Conservation (phyloP, 441 rosid species). For the Pelargonium fulgidum region DNA sequence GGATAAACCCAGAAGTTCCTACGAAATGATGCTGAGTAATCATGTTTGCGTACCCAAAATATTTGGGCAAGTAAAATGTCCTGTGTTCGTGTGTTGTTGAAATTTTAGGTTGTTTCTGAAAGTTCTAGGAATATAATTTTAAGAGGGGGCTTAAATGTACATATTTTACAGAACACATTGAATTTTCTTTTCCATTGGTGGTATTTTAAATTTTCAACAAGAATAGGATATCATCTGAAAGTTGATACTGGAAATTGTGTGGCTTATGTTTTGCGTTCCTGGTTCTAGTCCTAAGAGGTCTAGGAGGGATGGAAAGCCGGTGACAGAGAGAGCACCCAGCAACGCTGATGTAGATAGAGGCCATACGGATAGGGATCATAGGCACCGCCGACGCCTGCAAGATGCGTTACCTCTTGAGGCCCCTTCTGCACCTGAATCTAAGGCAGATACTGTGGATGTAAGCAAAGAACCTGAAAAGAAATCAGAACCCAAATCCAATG, state of each 20-base stretch:
- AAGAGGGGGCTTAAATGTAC: no score
- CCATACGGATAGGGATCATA: slow-evolving; percentile 31
- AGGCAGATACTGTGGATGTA: slow-evolving; percentile 28
- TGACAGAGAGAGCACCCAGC: slow-evolving; percentile 31
- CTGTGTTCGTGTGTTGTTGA: neutral
- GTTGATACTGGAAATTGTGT: neutral
- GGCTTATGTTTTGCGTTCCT: neutral
- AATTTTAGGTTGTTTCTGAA: no score
- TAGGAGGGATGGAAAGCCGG: slow-evolving; percentile 68
- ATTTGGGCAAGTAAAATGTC: neutral
- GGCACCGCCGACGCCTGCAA: slow-evolving; percentile 38
- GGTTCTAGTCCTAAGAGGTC: slow-evolving; percentile 62
- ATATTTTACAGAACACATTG: no score
- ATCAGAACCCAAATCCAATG: slow-evolving; percentile 17
- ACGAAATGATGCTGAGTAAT: neutral
- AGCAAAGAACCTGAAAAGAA: slow-evolving; percentile 46
- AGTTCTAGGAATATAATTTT: no score
- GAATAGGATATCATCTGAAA: no score
- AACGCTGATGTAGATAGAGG: slow-evolving; percentile 36
- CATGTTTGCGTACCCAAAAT: neutral
- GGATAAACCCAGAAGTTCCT: neutral
- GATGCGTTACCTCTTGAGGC: slow-evolving; percentile 58
- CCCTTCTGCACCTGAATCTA: slow-evolving; percentile 24
- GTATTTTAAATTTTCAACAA: no score
- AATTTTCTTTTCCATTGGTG: no score